Percentiles rank a stretch among this genome's conserved stretches.
Evolutionary conservation across 306 rosid species (phyloP).

Genomic region (Rubus idaeus): DNA sequence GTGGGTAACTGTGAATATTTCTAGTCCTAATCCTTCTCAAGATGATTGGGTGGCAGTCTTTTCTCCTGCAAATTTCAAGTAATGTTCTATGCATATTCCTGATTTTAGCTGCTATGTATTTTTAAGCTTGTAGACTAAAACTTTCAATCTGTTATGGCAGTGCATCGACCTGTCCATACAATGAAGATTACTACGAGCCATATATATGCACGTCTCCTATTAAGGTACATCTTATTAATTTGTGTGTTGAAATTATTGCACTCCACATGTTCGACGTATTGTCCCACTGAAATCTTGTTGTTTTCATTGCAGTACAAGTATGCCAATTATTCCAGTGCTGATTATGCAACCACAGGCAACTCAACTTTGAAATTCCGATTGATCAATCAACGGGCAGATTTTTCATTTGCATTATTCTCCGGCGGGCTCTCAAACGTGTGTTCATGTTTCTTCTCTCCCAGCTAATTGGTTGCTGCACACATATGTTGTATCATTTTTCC

Average conservation of each 20-base stretch:
- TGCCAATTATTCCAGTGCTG: conserved; percentile 42
- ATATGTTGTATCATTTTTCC: background rate
- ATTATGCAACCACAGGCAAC: conserved; percentile 54
- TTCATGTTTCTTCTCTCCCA: background rate
- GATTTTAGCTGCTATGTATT: background rate
- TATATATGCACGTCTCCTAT: conserved; percentile 26
- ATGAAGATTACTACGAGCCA: conserved; percentile 18
- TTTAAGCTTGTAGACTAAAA: background rate
- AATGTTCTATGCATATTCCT: background rate
- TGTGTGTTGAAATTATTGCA: background rate
- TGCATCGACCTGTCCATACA: conserved; percentile 12
- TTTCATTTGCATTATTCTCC: conserved; percentile 75
- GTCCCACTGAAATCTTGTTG: background rate
- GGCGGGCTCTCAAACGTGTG: conserved; percentile 59
- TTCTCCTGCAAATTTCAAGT: conserved; percentile 45
- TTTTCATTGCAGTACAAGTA: conserved; percentile 51
- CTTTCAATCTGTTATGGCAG: conserved; percentile 4
- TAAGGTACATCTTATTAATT: background rate
- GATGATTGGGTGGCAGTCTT: conserved; percentile 43
- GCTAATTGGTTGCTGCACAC: background rate
- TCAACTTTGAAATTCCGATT: conserved; percentile 49
- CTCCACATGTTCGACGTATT: background rate
- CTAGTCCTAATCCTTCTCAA: conserved; percentile 26
- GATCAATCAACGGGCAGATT: conserved; percentile 83
- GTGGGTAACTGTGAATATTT: conserved; percentile 28